Evolutionary conservation across 1,139 yeast species (phyloP).

Genomic region (Suhomyces kunorum): DNA sequence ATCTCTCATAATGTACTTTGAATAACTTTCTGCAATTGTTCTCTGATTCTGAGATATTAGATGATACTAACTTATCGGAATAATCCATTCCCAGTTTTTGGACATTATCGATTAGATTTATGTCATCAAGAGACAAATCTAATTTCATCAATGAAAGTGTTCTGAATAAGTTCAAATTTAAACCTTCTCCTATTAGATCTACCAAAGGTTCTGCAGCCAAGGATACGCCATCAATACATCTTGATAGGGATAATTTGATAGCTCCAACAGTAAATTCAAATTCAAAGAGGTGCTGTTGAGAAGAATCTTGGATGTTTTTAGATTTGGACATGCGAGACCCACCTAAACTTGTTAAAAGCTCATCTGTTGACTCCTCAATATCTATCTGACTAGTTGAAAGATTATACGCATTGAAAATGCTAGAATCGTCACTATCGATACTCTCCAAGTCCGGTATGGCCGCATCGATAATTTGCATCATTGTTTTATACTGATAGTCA

Average conservation of each 20-base stretch:
- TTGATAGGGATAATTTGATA: constrained; percentile 62
- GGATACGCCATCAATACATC: constrained; percentile 65
- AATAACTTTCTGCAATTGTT: constrained; percentile 48
- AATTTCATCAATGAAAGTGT: constrained; percentile 66
- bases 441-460: constrained; percentile 64
- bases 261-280: constrained; percentile 66
- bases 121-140: constrained; percentile 61
- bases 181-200: constrained; percentile 68
- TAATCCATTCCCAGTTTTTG: constrained; percentile 65
- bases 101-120: constrained; percentile 73
- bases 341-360: no score
- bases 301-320: constrained; percentile 9
- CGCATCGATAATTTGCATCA: constrained; percentile 73
- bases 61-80: constrained; percentile 69
- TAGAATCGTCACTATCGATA: constrained; percentile 31
- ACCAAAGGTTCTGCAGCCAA: constrained; percentile 68
- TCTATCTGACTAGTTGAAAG: constrained; percentile 4
- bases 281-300: constrained; percentile 64
- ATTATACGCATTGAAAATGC: constrained; percentile 41
- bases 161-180: constrained; percentile 60
- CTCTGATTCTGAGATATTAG: constrained; percentile 49
- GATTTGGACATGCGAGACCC: no score
- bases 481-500: constrained; percentile 85
- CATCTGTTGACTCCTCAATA: no score
- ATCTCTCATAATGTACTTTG: constrained; percentile 58